Base-by-base conservation (phyloP, 1,139 yeast genomes). In the Petasospora fabianii region DNA sequence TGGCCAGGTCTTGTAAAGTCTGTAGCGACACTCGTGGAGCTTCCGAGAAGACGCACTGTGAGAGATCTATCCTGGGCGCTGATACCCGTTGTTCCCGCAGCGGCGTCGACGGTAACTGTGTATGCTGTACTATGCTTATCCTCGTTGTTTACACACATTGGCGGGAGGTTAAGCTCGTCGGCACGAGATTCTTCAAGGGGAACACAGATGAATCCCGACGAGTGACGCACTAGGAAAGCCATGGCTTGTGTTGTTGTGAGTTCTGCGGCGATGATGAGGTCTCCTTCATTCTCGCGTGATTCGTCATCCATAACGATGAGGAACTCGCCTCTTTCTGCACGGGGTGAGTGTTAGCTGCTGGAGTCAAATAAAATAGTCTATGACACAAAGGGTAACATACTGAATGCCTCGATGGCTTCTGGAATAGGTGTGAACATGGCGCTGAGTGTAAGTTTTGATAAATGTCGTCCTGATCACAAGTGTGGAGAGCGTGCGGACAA, bases 101-200 rank as follows among this genome's bases (percentile, higher is more conserved):
- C 78, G 50, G 69, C 80, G 61, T 94, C 99, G 43, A 88, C 86
- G 2, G 97, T 86, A 35, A 92, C 80, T 1, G 98, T 92, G 64
- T 92, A 94, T 3, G 97, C 97, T 6, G 99, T 94, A 12, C 96
- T 95, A 57, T 92, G 97, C 61, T 95, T 80, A 60, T 94, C 98
- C 36, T 62, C 65, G 27, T 59, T 62, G 14, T 55, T 43, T 2
- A 59, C 53, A 20, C 50, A 46, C 95, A 94, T 84, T 38, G 86
- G 74, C 27, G 90, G 96, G 45, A 94, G 73, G 30, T 83, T 83
- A 39, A 92, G 72, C 36, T 71, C 61, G 59, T 90, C 95, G 4
- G 97, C 97, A 46, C 85, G 69, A 47, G 74, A 80, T 34, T 77
- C 77, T 24, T 88, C 71, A 55, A 92, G 65, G 15, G 99, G 98